Base-by-base conservation (phyloP, 2,329 filamentous ascomycete species). In the Ambrosiella cleistominuta region DNA sequence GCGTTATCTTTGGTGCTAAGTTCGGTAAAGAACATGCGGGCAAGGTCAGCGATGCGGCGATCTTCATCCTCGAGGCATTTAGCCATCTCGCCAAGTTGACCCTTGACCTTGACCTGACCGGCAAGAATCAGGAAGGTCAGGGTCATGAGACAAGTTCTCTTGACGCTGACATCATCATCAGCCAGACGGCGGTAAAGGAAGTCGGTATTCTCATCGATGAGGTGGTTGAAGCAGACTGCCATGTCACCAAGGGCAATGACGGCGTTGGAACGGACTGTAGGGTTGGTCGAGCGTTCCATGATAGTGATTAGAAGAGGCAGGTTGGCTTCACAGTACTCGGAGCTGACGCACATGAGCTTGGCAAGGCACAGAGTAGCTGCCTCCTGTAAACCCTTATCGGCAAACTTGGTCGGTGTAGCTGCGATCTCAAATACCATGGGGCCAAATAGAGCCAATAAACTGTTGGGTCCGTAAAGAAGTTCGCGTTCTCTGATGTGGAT, bases 221-320 rank as follows among this genome's bases (percentile, higher is more conserved):
- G 80, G 67, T 98, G 93, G 67, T 98, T 98, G 78, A 98, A 98
- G 77, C 90, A 96, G 19, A 98, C 93, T 0, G 94, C 94, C 93
- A 98, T 98, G 68, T 98, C 93, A 44, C 93, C 93, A 0, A 98
- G 81, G 0, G 93, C 91, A 64, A 98, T 95, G 15, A 98, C 94
- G 8, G 94, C 88, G 67, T 98, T 98, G 65, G 88, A 95, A 56
- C 93, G 84, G 44, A 95, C 91, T 15, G 90, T 95, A 1, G 94
- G 86, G 65, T 96, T 88, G 38, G 88, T 81, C 1, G 89, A 96
- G 37, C 89, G 84, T 72, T 98, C 93, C 75, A 98, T 90, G 65
- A 98, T 97, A 13, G 91, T 97, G 70, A 98, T 95, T 61, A 98
- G 82, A 2, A 98, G 82, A 5, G 88, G 86, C 11, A 98, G 77